Evolutionary conservation across 2,329 filamentous ascomycete genomes (phyloP).

Genomic region (Cytospora piceicola): DNA sequence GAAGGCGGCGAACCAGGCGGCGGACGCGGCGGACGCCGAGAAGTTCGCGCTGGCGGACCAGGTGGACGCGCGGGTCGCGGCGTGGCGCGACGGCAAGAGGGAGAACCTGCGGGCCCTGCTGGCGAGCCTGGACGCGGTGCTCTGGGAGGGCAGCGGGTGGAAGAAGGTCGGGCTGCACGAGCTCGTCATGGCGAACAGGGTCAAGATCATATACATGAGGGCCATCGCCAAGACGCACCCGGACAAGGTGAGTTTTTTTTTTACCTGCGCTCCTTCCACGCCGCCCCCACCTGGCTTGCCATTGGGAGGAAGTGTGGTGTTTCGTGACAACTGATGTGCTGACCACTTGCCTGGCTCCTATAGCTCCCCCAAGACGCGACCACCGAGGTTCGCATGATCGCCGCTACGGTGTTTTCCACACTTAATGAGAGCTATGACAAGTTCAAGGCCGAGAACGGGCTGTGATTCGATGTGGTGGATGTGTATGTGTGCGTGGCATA

Average conservation of each 20-base stretch:
- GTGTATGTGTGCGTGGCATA: slow-evolving; percentile 1
- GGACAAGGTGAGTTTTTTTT: slow-evolving; percentile 76
- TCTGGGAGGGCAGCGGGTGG: slow-evolving; percentile 94
- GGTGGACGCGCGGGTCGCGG: slow-evolving; percentile 76
- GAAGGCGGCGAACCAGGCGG: slow-evolving; percentile 81
- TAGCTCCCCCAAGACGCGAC: slow-evolving; percentile 67
- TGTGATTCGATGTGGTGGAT: slow-evolving; percentile 46
- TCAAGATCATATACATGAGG: slow-evolving; percentile 99
- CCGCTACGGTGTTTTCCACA: slow-evolving; percentile 67
- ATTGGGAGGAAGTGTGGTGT: not conserved
- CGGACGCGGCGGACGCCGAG: slow-evolving; percentile 87
- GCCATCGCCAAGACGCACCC: slow-evolving; percentile 98
- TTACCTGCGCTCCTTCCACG: slow-evolving; percentile 26
- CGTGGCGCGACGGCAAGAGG: slow-evolving; percentile 89
- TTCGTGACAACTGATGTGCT: slow-evolving; percentile 13
- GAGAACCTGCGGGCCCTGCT: slow-evolving; percentile 90
- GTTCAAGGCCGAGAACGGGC: slow-evolving; percentile 70
- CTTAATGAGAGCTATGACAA: slow-evolving; percentile 76
- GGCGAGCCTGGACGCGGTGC: slow-evolving; percentile 81
- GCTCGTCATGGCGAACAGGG: slow-evolving; percentile 87
- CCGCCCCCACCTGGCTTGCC: not conserved
- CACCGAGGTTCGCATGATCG: slow-evolving; percentile 69
- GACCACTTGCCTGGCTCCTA: slow-evolving; percentile 27
- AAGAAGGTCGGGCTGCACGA: slow-evolving; percentile 96
- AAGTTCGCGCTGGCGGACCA: slow-evolving; percentile 86